Base-by-base conservation (phyloP, 139 green algal species). In the Zygnema circumcarinatum region DNA sequence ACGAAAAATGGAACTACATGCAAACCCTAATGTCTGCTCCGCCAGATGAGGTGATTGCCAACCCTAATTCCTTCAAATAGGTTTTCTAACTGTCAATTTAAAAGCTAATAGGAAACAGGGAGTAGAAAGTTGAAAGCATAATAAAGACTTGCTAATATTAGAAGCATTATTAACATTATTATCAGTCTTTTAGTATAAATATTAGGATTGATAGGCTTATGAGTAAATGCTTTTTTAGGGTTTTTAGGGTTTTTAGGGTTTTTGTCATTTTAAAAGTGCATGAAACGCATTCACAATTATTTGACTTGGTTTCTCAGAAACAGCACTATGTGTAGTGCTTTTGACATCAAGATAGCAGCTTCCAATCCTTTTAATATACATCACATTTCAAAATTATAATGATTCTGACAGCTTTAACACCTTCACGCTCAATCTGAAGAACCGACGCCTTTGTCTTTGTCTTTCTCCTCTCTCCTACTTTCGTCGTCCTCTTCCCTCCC, bases 1-100 rank as follows among this genome's bases (percentile, higher is more conserved):
- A 83, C 2, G 75, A 74, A 33, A 83, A 83, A 39, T 74, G 75
- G 75, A 52, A 74, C 2, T 83, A 83, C 75, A 83, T 83, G 75
- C 21, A 83, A 52, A 53, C 20, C 31, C 38, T 83, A 2, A 21
- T 56, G 75, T 16, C 75, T 31, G 32, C 75, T 21, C 75, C 75
- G 2, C 75, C 75, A 83, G 75, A 83, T 33, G 75, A 83, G 32
- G 75, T 83, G 31, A 52, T n/a, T n/a, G n/a, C n/a, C n/a, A n/a
- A n/a, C n/a, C n/a, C n/a, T n/a, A n/a, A n/a, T n/a, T n/a, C n/a
- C n/a, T n/a, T n/a, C n/a, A n/a, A n/a, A n/a, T n/a, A n/a, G n/a
- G n/a, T n/a, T n/a, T n/a, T n/a, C n/a, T n/a, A n/a, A n/a, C n/a
- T n/a, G n/a, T n/a, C n/a, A n/a, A n/a, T n/a, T n/a, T n/a, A n/a